Evolutionary conservation across 2,329 filamentous ascomycete species (phyloP).

Genomic region (Diaporthe eres): DNA sequence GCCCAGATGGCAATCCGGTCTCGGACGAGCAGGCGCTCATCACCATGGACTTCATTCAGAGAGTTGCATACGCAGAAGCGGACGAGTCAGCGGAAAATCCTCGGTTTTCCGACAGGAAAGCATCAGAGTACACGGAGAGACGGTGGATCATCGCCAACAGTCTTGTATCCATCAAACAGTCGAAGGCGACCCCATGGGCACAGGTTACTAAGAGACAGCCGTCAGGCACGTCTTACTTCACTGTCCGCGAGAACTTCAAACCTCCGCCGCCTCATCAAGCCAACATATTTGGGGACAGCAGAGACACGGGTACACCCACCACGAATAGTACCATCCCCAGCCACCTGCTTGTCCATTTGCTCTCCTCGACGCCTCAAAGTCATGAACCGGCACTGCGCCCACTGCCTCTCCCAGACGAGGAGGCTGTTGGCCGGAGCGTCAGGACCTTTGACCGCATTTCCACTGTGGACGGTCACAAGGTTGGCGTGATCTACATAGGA

Average conservation of each 20-base stretch:
- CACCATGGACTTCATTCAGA: constrained; percentile 94
- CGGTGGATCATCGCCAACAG: constrained; percentile 82
- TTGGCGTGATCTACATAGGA: constrained; percentile 93
- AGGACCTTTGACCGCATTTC: constrained; percentile 87
- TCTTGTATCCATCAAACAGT: constrained; percentile 81
- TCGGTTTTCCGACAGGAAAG: constrained; percentile 74
- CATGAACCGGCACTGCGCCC: constrained; percentile 73
- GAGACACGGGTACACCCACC: constrained; percentile 65
- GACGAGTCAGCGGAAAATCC: constrained; percentile 80
- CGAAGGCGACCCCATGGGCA: constrained; percentile 75
- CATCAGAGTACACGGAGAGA: constrained; percentile 76
- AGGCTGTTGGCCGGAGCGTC: constrained; percentile 80
- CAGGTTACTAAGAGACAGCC: constrained; percentile 80
- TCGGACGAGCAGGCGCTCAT: constrained; percentile 95
- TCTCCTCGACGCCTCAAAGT: constrained; percentile 73
- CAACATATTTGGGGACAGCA: constrained; percentile 60
- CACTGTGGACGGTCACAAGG: constrained; percentile 94
- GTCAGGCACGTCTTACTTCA: constrained; percentile 74
- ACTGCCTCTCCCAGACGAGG: constrained; percentile 80
- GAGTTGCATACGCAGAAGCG: constrained; percentile 86
- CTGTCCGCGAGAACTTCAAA: constrained; percentile 71
- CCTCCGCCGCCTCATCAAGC: constrained; percentile 71
- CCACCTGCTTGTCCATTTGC: constrained; percentile 78
- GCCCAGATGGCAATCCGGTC: constrained; percentile 79
- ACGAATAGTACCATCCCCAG: constrained; percentile 78